phyloP scores from a whole-genome alignment of 306 rosid species.

The Gillenia trifoliata region DNA sequence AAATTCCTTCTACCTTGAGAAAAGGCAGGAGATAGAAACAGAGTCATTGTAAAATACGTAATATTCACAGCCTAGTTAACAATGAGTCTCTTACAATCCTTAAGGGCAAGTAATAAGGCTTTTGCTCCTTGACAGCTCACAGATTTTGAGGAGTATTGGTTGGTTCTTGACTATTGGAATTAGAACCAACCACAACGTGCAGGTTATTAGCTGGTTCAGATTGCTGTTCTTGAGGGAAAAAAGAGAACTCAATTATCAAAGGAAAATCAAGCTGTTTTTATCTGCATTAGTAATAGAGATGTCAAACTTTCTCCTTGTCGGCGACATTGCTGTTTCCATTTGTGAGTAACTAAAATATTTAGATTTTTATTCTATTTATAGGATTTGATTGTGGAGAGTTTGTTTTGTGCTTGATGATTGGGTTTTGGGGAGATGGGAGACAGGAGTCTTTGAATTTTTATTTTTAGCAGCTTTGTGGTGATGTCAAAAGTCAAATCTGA shows the following conservation, averaged over 20 bases:
- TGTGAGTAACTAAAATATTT: background rate
- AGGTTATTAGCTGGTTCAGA: background rate
- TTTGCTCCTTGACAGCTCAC: background rate
- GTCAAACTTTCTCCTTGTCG: background rate
- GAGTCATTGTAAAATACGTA: background rate
- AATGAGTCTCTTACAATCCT: background rate
- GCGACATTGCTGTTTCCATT: background rate
- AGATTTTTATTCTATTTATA: background rate
- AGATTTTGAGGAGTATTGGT: background rate
- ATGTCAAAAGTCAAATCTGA: constrained; percentile 1
- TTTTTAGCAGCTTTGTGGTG: constrained; percentile 1
- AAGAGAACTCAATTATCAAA: background rate
- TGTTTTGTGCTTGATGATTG: background rate
- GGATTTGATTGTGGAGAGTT: background rate
- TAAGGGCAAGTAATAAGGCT: background rate
- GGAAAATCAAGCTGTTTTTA: background rate
- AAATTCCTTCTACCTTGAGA: background rate
- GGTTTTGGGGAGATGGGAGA: background rate
- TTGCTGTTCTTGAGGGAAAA: background rate
- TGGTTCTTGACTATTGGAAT: background rate
- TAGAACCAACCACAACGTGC: background rate
- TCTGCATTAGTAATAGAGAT: background rate
- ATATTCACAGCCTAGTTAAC: background rate
- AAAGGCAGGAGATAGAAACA: background rate
- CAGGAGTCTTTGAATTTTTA: background rate